phyloP scores from a whole-genome alignment of 2,329 filamentous ascomycete species.

The Aspergillus sp. region DNA sequence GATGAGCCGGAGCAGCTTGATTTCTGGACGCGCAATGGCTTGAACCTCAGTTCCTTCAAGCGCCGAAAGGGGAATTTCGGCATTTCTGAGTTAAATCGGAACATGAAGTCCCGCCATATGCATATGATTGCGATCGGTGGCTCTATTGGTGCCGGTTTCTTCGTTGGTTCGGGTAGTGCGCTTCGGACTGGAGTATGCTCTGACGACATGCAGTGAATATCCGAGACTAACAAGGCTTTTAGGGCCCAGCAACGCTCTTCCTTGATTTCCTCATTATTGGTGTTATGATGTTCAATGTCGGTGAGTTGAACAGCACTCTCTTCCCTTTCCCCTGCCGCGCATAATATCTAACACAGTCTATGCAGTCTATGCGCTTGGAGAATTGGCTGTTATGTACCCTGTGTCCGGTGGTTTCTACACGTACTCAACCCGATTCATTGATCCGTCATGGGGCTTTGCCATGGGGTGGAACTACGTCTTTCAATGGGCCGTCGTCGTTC shows the following conservation, averaged over 20 bases:
- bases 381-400: conserved; percentile 62
- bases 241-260: conserved; percentile 20
- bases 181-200: conserved; percentile 14
- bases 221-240: not conserved
- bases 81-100: conserved; percentile 21
- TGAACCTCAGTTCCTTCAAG: conserved; percentile 24
- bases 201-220: no score
- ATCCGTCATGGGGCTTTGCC: conserved; percentile 56
- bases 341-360: not conserved
- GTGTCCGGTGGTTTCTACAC: conserved; percentile 63
- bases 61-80: conserved; percentile 7
- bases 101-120: conserved; percentile 34
- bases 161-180: conserved; percentile 19
- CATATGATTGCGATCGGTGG: conserved; percentile 40
- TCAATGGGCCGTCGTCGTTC: conserved; percentile 80
- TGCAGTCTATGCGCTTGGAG: conserved; percentile 58
- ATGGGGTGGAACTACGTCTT: conserved; percentile 65
- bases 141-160: conserved; percentile 19
- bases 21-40: conserved; percentile 25
- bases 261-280: conserved; percentile 56
- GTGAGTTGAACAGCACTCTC: conserved; percentile 3
- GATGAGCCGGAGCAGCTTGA: conserved; percentile 14
- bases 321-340: no score
- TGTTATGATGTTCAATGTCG: conserved; percentile 52
- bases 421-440: conserved; percentile 61